Percentiles rank a stretch among this genome's conserved stretches.
phyloP scores from a whole-genome alignment of 2,329 filamentous ascomycete species.

The Talaromyces sp. region DNA sequence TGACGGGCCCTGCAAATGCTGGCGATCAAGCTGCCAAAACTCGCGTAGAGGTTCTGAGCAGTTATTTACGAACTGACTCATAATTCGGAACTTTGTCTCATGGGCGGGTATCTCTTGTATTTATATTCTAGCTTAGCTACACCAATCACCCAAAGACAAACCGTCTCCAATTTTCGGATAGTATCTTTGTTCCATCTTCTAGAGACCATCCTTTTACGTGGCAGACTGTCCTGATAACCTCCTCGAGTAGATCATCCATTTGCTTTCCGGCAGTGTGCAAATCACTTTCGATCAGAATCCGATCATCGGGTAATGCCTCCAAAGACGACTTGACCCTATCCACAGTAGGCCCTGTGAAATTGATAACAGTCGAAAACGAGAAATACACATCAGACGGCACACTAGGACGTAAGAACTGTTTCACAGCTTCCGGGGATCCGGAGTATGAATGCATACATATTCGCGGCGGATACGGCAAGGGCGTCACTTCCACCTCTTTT shows the following conservation, averaged over 20 bases:
- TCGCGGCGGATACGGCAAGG: slow-evolving; percentile 73
- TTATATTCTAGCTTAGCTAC: neutral
- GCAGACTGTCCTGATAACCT: slow-evolving; percentile 75
- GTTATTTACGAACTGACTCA: slow-evolving; percentile 13
- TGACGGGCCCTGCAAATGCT: slow-evolving; percentile 5
- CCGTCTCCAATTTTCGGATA: slow-evolving; percentile 72
- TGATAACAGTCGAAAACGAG: slow-evolving; percentile 83
- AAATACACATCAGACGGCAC: slow-evolving; percentile 80
- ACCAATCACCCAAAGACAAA: slow-evolving; percentile 65
- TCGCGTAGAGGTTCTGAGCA: slow-evolving; percentile 20
- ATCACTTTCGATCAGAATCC: slow-evolving; percentile 86
- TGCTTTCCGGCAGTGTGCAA: slow-evolving; percentile 74
- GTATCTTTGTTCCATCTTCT: slow-evolving; percentile 64
- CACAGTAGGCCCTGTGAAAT: slow-evolving; percentile 57
- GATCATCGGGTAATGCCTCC: slow-evolving; percentile 70
- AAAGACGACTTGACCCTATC: slow-evolving; percentile 66
- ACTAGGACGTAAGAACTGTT: slow-evolving; percentile 70
- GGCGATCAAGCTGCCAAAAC: slow-evolving; percentile 17
- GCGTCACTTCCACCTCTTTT: neutral
- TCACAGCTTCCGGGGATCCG: slow-evolving; percentile 70
- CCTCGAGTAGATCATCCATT: slow-evolving; percentile 77
- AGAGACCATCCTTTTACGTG: slow-evolving; percentile 73
- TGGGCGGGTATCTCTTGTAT: neutral
- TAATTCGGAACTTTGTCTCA: neutral
- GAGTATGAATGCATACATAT: slow-evolving; percentile 95